These are phyloP conservation scores for Phyllosticta capitalensis DNA, from an alignment of 2,329 filamentous ascomycete genomes.

Conservation along the genomic window DNA sequence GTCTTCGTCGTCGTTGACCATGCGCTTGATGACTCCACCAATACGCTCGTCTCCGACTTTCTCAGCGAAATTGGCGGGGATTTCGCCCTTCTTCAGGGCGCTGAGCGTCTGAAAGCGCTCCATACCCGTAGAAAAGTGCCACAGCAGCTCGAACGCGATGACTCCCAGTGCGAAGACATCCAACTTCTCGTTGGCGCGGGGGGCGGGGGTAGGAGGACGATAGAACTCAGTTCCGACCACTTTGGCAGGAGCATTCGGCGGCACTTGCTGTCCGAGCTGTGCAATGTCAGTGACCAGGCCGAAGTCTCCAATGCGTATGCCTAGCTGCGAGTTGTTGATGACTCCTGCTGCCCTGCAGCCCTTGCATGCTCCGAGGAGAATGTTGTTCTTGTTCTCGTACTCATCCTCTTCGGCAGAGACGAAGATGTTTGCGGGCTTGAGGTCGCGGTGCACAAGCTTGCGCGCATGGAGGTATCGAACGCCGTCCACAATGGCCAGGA, in stretches of 20 bases:
- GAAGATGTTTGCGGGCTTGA: conserved; percentile 62
- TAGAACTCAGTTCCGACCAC: conserved; percentile 55
- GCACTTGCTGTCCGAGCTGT: conserved; percentile 19
- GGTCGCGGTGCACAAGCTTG: conserved; percentile 54
- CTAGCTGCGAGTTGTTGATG: conserved; percentile 32
- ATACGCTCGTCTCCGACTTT: conserved; percentile 17
- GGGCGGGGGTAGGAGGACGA: conserved; percentile 36
- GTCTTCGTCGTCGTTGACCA: conserved; percentile 25
- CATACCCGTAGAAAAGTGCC: conserved; percentile 36
- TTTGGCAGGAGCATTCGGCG: conserved; percentile 23
- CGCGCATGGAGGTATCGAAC: conserved; percentile 55
- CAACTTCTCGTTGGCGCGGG: conserved; percentile 39
- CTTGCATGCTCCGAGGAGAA: conserved; percentile 38
- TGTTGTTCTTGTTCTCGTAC: conserved; percentile 32
- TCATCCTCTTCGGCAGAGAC: conserved; percentile 38
- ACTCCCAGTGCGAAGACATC: conserved; percentile 55
- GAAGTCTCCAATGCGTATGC: conserved; percentile 58
- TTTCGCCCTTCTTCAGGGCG: conserved; percentile 22
- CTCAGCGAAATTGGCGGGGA: conserved; percentile 22
- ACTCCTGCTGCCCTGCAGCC: conserved; percentile 30
- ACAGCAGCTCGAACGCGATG: conserved; percentile 53
- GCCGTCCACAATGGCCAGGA: conserved; percentile 52
- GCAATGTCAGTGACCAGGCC: conserved; percentile 52
- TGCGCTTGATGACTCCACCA: conserved; percentile 20
- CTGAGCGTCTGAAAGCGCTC: conserved; percentile 30